Percentiles rank a stretch among this genome's conserved stretches.
Evolutionary conservation across 2,329 filamentous ascomycete species (phyloP).

Genomic region (Colletotrichum abscissum): DNA sequence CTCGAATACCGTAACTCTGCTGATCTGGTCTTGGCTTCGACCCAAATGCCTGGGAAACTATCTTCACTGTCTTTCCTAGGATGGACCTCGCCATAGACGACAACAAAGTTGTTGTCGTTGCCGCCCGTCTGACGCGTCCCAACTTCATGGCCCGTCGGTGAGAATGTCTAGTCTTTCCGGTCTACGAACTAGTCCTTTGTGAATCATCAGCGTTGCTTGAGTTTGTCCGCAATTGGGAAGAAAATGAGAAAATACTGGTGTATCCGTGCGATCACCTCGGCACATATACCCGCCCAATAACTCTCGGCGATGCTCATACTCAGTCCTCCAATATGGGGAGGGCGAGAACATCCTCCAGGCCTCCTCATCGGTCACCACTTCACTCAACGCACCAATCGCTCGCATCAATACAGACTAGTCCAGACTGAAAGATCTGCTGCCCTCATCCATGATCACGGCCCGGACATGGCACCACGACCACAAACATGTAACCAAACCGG

Average conservation of each 20-base stretch:
- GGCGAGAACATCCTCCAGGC: not conserved
- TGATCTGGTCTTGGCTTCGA: conserved; percentile 4
- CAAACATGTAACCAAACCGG: conserved; percentile 15
- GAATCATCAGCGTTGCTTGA: not conserved
- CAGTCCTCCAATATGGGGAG: not conserved
- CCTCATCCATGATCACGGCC: not conserved
- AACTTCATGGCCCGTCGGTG: not conserved
- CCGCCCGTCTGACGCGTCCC: not conserved
- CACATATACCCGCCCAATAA: not conserved
- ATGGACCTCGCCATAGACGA: not conserved
- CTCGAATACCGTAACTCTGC: not conserved
- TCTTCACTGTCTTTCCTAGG: not conserved
- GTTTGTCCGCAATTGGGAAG: not conserved
- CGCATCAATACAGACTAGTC: not conserved
- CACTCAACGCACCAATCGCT: not conserved
- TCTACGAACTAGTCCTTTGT: not conserved
- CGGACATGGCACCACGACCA: not conserved
- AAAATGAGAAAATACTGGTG: not conserved
- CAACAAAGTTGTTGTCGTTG: not conserved
- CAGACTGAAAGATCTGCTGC: not conserved
- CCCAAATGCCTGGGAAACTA: not conserved
- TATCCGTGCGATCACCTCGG: not conserved
- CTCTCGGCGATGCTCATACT: no score
- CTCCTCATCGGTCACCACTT: not conserved
- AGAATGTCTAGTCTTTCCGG: not conserved